A percentile compares a stretch with the other conserved stretches of the same genome.
These are phyloP conservation scores for Castanospermum australe DNA, from an alignment of 306 rosid species.

Conservation along the genomic window DNA sequence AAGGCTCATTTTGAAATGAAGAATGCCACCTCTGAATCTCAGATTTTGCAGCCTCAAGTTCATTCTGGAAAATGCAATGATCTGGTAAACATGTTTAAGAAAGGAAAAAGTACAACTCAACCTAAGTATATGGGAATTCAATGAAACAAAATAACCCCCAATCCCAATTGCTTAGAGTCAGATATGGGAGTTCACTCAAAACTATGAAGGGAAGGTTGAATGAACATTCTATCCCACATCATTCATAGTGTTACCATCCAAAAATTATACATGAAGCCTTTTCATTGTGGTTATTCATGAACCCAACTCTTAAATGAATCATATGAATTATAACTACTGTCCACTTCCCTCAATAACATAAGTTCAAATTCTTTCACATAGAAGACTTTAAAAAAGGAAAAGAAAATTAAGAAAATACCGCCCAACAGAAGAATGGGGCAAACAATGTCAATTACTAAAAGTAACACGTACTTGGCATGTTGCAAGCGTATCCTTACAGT, in stretches of 20 bases:
- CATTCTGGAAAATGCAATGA: conserved; percentile 54
- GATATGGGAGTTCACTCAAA: too few species aligned
- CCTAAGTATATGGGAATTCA: background rate
- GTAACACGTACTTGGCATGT: conserved; percentile 71
- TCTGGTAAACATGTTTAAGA: background rate
- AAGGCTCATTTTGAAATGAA: conserved; percentile 69
- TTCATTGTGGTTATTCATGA: background rate
- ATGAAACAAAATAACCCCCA: background rate
- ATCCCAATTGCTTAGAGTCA: background rate
- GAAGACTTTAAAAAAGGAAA: background rate
- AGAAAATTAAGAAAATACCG: background rate
- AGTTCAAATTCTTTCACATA: background rate
- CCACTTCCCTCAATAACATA: background rate
- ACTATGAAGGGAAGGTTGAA: conserved; percentile 1
- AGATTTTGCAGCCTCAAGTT: conserved; percentile 73
- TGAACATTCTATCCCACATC: background rate
- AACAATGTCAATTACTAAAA: conserved; percentile 6
- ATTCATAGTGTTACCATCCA: background rate
- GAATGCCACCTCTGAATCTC: conserved; percentile 91
- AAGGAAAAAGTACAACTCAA: conserved; percentile 15
- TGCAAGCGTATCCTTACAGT: conserved; percentile 67
- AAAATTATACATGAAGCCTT: conserved; percentile 12
- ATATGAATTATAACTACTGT: background rate
- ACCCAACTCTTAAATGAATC: conserved; percentile 2
- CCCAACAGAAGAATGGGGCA: conserved; percentile 8